A percentile compares a stretch with the other conserved stretches of the same genome.
phyloP scores from a whole-genome alignment of 2,329 filamentous ascomycete species.

The Sporothrix inflata region DNA sequence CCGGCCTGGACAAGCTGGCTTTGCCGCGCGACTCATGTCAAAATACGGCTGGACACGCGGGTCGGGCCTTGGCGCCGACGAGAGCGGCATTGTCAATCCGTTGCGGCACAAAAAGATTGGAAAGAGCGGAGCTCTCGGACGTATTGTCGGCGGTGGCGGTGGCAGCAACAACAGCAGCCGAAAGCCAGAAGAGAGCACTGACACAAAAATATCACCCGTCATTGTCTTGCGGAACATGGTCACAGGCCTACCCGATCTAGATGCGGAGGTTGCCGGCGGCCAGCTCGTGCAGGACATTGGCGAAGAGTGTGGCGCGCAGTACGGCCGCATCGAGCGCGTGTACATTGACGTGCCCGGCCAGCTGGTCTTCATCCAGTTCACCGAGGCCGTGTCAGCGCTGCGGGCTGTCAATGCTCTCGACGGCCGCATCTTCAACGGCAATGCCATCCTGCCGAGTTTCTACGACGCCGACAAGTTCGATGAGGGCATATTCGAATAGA shows the following conservation, averaged over 20 bases:
- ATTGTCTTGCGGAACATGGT: conserved; percentile 85
- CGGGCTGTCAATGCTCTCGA: conserved; percentile 88
- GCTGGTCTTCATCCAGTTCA: conserved; percentile 92
- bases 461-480: conserved; percentile 86
- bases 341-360: conserved; percentile 68
- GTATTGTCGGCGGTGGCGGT: conserved; percentile 73
- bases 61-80: conserved; percentile 79
- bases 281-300: conserved; percentile 88
- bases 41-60: conserved; percentile 96
- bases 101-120: conserved; percentile 85
- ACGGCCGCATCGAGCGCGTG: conserved; percentile 80
- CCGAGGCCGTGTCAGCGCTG: conserved; percentile 79
- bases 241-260: conserved; percentile 75
- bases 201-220: conserved; percentile 69
- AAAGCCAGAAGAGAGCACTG: neutral
- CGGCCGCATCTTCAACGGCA: conserved; percentile 85
- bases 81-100: conserved; percentile 81
- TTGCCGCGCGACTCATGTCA: conserved; percentile 84
- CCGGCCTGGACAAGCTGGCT: conserved; percentile 78
- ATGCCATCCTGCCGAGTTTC: conserved; percentile 78
- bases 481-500: conserved; percentile 48
- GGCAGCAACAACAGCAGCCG: conserved; percentile 51
- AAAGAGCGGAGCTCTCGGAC: conserved; percentile 70
- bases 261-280: conserved; percentile 73
- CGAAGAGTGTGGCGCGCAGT: conserved; percentile 81